A percentile compares a stretch with the other conserved stretches of the same genome.
phyloP scores from a whole-genome alignment of 2,329 filamentous ascomycete genomes.

The Aspergillus melleus region DNA sequence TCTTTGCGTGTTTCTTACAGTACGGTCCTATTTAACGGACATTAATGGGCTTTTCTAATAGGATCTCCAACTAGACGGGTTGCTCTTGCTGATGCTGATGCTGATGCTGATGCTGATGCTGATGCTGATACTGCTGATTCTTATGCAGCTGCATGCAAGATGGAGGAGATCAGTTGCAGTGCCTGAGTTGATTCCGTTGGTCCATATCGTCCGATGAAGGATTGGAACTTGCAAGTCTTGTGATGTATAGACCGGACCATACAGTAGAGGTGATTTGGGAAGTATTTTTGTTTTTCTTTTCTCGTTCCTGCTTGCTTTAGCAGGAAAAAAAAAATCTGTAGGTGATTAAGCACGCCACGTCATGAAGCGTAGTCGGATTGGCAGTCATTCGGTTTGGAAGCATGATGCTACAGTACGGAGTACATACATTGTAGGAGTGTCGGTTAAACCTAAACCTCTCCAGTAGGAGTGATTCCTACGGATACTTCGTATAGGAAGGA shows the following conservation, averaged over 20 bases:
- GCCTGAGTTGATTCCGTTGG: not conserved
- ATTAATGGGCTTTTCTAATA: not conserved
- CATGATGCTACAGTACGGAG: not conserved
- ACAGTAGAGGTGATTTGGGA: not conserved
- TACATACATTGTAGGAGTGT: not conserved
- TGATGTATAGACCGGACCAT: not conserved
- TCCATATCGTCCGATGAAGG: not conserved
- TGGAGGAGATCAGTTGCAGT: not conserved
- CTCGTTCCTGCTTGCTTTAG: not conserved
- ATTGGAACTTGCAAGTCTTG: not conserved
- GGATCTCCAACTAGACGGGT: not conserved
- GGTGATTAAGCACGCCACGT: not conserved
- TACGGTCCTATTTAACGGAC: not conserved
- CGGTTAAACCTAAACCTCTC: not conserved
- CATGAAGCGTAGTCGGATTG: not conserved
- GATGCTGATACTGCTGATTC: not conserved
- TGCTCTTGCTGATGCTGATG: too few relatives aligned
- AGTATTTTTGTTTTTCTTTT: not conserved
- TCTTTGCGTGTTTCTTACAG: not conserved
- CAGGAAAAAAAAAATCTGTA: not conserved
- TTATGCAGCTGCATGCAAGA: not conserved
- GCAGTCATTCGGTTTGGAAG: not conserved
- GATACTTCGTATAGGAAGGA: not conserved
- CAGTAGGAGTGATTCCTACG: not conserved
- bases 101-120: not conserved